These are phyloP conservation scores for Rheum nobile DNA, from an alignment of 148 eudicot genomes.

Conservation along the genomic window DNA sequence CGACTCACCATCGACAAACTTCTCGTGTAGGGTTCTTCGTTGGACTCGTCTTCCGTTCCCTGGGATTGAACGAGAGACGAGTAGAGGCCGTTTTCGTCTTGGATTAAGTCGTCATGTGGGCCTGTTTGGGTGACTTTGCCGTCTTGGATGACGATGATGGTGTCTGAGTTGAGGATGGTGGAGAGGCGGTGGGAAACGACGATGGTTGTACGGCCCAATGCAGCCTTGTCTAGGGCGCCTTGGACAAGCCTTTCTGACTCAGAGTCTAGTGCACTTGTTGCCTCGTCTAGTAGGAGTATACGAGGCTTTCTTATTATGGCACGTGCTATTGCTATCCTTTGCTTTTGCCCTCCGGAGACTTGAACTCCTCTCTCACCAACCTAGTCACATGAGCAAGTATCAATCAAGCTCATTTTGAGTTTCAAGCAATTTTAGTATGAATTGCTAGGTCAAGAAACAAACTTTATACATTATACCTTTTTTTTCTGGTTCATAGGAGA, in stretches of 20 bases:
- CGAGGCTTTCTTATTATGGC: conserved; percentile 40
- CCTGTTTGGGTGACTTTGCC: conserved; percentile 29
- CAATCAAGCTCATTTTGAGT: not conserved
- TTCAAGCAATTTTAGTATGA: not conserved
- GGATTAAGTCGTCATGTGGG: conserved; percentile 30
- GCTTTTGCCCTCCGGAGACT: conserved; percentile 54
- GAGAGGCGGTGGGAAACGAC: conserved; percentile 45
- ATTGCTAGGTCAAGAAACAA: not conserved
- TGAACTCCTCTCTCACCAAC: conserved; percentile 51
- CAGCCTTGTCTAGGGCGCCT: conserved; percentile 36
- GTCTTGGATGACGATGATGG: conserved; percentile 29
- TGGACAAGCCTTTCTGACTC: conserved; percentile 43
- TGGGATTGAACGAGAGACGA: conserved; percentile 19
- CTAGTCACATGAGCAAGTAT: conserved; percentile 7
- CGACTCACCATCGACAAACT: conserved; percentile 23
- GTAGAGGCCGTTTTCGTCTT: conserved; percentile 21
- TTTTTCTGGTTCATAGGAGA: no score
- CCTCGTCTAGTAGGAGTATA: conserved; percentile 34
- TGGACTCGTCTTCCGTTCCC: not conserved
- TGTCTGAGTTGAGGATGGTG: conserved; percentile 34
- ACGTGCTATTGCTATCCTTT: conserved; percentile 48
- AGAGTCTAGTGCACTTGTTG: conserved; percentile 46
- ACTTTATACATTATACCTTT: no score
- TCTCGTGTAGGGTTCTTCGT: conserved; percentile 14
- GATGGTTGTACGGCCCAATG: conserved; percentile 38